Percentiles rank a stretch among this genome's conserved stretches.
These are phyloP conservation scores for Colletotrichum eremochloae DNA, from an alignment of 2,329 filamentous ascomycete species.

Conservation along the genomic window DNA sequence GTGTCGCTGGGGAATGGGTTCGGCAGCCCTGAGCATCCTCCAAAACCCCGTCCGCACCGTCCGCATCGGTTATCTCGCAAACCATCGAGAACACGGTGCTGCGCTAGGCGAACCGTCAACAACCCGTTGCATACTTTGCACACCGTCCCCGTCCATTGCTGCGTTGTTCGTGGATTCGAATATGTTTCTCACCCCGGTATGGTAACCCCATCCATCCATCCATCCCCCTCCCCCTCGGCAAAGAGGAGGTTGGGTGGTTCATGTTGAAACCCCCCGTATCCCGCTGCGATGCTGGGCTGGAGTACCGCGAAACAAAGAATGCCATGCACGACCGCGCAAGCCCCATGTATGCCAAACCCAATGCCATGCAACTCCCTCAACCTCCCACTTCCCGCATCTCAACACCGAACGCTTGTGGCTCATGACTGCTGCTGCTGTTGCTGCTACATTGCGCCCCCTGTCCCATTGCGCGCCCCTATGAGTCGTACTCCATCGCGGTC, in stretches of 20 bases:
- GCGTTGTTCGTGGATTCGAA: not conserved
- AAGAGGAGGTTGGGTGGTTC: not conserved
- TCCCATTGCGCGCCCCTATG: constrained; percentile 8
- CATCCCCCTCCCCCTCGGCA: no score
- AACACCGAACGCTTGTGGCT: constrained; percentile 27
- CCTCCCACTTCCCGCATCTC: constrained; percentile 8
- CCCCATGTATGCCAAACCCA: constrained; percentile 16
- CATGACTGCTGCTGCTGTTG: constrained; percentile 18
- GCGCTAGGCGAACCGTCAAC: not conserved
- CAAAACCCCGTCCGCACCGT: constrained; percentile 10
- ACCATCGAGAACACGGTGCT: constrained; percentile 24
- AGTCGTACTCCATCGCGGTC: not conserved
- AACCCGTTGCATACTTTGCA: not conserved
- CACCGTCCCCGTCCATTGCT: not conserved
- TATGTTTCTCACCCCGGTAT: not conserved
- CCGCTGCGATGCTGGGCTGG: not conserved
- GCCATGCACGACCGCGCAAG: constrained; percentile 33
- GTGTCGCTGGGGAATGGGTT: not conserved
- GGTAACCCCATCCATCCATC: not conserved
- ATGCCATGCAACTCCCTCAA: constrained; percentile 14
- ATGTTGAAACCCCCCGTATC: not conserved
- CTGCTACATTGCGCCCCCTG: not conserved
- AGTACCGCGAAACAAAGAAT: constrained; percentile 25
- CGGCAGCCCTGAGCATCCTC: not conserved
- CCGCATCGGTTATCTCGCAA: constrained; percentile 35